Evolutionary conservation across 2,329 filamentous ascomycete species (phyloP).

Genomic region (Alternaria incomplexa): DNA sequence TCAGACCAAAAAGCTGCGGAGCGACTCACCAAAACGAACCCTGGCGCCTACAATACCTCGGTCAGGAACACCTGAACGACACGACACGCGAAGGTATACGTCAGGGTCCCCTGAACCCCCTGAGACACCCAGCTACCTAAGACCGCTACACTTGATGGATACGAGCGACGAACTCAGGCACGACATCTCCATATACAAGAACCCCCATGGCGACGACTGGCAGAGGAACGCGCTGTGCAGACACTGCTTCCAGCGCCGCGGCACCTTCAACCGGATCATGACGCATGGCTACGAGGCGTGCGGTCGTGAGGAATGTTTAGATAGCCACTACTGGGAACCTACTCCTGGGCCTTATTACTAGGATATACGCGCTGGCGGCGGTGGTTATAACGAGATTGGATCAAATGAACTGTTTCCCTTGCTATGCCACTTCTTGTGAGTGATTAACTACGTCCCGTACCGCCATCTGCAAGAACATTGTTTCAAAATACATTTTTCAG

Average conservation of each 20-base stretch:
- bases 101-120: slow-evolving; percentile 2
- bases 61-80: background rate
- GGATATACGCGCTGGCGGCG: background rate
- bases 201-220: slow-evolving; percentile 31
- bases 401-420: background rate
- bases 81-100: background rate
- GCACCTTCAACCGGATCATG: slow-evolving; percentile 30
- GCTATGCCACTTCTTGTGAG: background rate
- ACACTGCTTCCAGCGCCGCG: slow-evolving; percentile 35
- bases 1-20: background rate
- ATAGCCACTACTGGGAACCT: slow-evolving; percentile 40
- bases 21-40: background rate
- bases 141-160: slow-evolving; percentile 37
- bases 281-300: slow-evolving; percentile 37
- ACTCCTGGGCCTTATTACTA: background rate
- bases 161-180: slow-evolving; percentile 1
- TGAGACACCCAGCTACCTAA: slow-evolving; percentile 31
- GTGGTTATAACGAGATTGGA: background rate
- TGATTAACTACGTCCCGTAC: background rate
- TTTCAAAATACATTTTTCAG: background rate
- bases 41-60: background rate
- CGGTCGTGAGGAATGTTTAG: slow-evolving; percentile 29
- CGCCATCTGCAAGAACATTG: background rate
- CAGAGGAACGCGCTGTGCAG: slow-evolving; percentile 31
- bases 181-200: slow-evolving; percentile 34